Percentiles rank a stretch among this genome's conserved stretches.
Evolutionary conservation across 768 basidiomycete genomes (phyloP).

Genomic region (Cystobasidium ongulense): DNA sequence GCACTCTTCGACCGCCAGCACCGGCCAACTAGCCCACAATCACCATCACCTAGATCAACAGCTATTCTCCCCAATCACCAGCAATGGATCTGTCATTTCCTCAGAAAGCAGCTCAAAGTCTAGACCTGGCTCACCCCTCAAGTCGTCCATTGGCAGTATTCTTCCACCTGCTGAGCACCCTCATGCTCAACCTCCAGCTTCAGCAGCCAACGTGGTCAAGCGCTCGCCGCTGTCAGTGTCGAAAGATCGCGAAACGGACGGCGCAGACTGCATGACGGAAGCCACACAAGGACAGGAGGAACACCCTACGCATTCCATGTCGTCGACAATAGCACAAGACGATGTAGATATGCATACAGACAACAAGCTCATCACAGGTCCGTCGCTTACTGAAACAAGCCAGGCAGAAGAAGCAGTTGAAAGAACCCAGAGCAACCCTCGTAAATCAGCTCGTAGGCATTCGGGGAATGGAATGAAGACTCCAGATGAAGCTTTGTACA

Average conservation of each 20-base stretch:
- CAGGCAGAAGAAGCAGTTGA: neutral
- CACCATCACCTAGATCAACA: neutral
- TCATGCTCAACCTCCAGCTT: neutral
- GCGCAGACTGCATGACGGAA: too few species aligned
- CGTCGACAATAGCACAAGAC: too few species aligned
- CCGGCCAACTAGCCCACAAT: too few species aligned
- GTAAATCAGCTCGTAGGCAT: neutral
- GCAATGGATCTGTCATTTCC: neutral
- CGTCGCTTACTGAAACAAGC: neutral
- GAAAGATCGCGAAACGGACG: too few species aligned
- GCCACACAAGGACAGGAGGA: too few species aligned
- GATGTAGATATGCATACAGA: neutral
- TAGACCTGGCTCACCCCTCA: neutral
- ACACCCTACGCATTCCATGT: too few species aligned
- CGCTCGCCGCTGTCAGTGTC: neutral
- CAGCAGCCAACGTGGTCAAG: neutral
- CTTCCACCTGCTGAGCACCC: neutral
- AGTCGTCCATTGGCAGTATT: neutral
- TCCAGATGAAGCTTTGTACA: neutral
- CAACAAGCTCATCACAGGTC: neutral
- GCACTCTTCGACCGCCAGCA: neutral
- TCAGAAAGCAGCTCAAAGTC: neutral
- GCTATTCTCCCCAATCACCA: neutral
- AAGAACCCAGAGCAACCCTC: neutral
- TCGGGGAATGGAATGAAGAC: neutral